phyloP scores from a whole-genome alignment of 345 rosid species.

The Gossypium herbaceum region DNA sequence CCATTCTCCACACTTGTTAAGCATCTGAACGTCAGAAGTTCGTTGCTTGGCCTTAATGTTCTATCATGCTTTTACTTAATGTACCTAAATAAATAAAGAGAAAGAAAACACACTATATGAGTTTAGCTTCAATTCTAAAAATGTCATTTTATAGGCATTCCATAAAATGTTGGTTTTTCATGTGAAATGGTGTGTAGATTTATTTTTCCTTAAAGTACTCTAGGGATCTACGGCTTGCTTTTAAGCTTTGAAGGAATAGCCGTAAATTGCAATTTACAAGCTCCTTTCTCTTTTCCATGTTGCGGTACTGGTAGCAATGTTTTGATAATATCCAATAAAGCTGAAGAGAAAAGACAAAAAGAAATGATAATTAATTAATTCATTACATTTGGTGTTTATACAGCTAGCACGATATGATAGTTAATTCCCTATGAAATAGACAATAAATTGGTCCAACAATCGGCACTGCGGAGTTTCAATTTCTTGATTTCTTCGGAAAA shows the following conservation, averaged over 20 bases:
- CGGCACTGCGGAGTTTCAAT: not conserved
- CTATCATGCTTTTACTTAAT: no score
- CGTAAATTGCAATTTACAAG: not conserved
- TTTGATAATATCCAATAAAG: not conserved
- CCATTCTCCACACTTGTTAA: no score
- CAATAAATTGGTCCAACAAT: not conserved
- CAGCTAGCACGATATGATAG: not conserved
- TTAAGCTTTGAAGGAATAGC: not conserved
- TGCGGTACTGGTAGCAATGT: not conserved
- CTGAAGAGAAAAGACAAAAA: not conserved
- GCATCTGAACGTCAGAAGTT: no score
- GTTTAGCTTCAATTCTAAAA: not conserved
- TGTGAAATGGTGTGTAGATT: not conserved
- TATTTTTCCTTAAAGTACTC: not conserved
- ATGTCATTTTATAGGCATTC: not conserved
- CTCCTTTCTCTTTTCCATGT: not conserved
- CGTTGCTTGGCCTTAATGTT: no score
- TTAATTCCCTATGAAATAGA: not conserved
- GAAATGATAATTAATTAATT: not conserved
- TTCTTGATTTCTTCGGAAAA: not conserved
- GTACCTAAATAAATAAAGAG: no score
- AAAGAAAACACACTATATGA: no score
- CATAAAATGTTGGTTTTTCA: not conserved
- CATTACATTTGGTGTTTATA: not conserved
- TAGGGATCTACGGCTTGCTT: conserved; percentile 2